Percentiles rank a stretch among this genome's conserved stretches.
These are phyloP conservation scores for Blastobotrys niveus DNA, from an alignment of 1,139 yeast species.

Conservation along the genomic window DNA sequence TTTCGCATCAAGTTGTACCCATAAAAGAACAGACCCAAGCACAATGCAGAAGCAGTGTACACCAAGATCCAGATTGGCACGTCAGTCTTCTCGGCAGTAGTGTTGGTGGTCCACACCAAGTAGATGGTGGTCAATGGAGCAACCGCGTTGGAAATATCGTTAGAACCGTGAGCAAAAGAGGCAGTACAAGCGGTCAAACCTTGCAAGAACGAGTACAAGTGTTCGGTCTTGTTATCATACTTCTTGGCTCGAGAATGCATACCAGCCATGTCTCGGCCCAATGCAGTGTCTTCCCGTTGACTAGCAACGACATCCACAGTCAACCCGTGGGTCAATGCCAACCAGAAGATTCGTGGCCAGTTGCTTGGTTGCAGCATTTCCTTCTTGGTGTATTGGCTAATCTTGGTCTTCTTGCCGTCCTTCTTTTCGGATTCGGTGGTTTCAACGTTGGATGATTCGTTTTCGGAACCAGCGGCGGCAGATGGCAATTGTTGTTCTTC, in stretches of 20 bases:
- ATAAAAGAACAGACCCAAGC: conserved; percentile 65
- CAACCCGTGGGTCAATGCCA: conserved; percentile 40
- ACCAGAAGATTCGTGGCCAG: conserved; percentile 11
- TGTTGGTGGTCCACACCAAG: conserved; percentile 53
- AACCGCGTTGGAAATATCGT: conserved; percentile 73
- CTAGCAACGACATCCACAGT: conserved; percentile 54
- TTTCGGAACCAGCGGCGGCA: background rate
- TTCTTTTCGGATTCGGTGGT: background rate
- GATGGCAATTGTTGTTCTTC: background rate
- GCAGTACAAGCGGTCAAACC: conserved; percentile 72
- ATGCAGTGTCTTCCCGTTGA: conserved; percentile 39
- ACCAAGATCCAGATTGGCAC: conserved; percentile 71
- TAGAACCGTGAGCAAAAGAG: conserved; percentile 77
- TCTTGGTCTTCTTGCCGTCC: background rate
- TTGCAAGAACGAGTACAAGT: conserved; percentile 63
- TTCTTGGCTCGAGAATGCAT: conserved; percentile 57
- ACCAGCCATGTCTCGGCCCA: conserved; percentile 37
- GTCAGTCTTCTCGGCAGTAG: conserved; percentile 44
- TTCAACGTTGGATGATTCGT: background rate
- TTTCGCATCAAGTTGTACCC: conserved; percentile 69
- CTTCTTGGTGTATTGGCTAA: conserved; percentile 7
- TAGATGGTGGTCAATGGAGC: conserved; percentile 71
- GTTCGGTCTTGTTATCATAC: conserved; percentile 69
- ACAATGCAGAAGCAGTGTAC: conserved; percentile 63
- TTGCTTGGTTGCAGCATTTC: conserved; percentile 2